Base-by-base conservation (phyloP, 148 eudicot genomes). In the Amaranthus palmeri region DNA sequence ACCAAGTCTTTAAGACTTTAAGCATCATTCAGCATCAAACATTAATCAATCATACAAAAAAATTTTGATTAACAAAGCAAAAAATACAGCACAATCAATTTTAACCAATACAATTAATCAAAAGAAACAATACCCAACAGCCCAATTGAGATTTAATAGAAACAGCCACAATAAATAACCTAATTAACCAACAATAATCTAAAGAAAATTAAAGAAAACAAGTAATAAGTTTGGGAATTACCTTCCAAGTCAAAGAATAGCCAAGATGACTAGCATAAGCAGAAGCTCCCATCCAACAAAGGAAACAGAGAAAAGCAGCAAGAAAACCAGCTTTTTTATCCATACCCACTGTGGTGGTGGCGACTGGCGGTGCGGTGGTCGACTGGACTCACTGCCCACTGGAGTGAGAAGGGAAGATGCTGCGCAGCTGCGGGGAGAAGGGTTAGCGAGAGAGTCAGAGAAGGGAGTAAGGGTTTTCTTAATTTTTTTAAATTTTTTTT, bases 211-310 rank as follows among this genome's bases (percentile, higher is more conserved):
- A 18, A 9, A 18, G 17, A 4, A 3, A 54, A 17, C 43, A 18
- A 55, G 10, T 48, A 54, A 15, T 4, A 15, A 15, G 53, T 2
- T 1, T 13, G 8, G 42, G 52, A 73, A 54, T 56, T 75, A 88
- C 92, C 92, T 86, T 88, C 89, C 92, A 88, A 80, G 89, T 83
- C 18, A 85, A n/a, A 73, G 87, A 80, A 61, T 54, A 84, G 7
- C 87, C 92, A 58, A 85, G 81, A 49, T 47, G 50, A 8, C 36
- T 61, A 51, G 85, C 80, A 72, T 78, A 70, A 54, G 77, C 64
- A 74, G 78, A 80, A 57, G 86, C 86, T 6, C 78, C 85, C 59
- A 84, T 72, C 89, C 86, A 86, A 67, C 87, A 85, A n/a, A 72
- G 53, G 48, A 86, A 82, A 74, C 87, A 86, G 8, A 88, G 70